phyloP scores from a whole-genome alignment of 1,139 yeast species.

The Suhomyces kunorum region DNA sequence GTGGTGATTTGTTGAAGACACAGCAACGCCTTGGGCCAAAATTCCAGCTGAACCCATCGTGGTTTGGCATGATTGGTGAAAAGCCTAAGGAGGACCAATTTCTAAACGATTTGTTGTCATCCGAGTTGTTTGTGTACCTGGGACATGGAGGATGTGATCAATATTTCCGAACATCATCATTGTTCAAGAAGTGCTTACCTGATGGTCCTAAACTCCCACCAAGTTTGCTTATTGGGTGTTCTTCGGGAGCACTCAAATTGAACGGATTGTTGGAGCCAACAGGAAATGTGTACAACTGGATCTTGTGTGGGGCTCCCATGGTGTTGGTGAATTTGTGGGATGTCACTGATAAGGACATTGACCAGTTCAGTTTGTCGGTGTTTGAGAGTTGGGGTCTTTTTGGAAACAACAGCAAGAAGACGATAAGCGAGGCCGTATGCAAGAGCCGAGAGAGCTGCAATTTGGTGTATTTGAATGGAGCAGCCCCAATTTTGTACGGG shows the following conservation, averaged over 20 bases:
- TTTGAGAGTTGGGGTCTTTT: conserved; percentile 65
- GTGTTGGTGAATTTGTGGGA: conserved; percentile 91
- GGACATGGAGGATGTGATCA: conserved; percentile 98
- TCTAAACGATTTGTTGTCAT: conserved; percentile 31
- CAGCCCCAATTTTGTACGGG: conserved; percentile 81
- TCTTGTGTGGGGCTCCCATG: conserved; percentile 80
- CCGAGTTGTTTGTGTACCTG: conserved; percentile 69
- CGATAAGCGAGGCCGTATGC: conserved; percentile 52
- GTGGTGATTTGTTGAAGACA: conserved; percentile 71
- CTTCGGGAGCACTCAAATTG: conserved; percentile 70
- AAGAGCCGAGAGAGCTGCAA: conserved; percentile 63
- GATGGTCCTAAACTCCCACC: conserved; percentile 54
- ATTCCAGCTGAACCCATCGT: conserved; percentile 41
- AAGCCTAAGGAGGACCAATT: conserved; percentile 58
- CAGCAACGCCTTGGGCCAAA: conserved; percentile 56
- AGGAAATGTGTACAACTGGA: conserved; percentile 76
- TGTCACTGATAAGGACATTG: conserved; percentile 95
- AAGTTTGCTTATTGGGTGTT: conserved; percentile 82
- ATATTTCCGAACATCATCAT: conserved; percentile 49
- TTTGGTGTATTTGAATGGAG: conserved; percentile 69
- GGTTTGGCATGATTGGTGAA: conserved; percentile 57
- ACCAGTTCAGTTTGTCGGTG: conserved; percentile 63
- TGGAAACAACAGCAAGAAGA: conserved; percentile 19
- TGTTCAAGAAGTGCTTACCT: conserved; percentile 27
- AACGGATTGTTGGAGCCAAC: conserved; percentile 68